phyloP scores from a whole-genome alignment of 495 filamentous ascomycete genomes.

The Aspergillus hancockii region DNA sequence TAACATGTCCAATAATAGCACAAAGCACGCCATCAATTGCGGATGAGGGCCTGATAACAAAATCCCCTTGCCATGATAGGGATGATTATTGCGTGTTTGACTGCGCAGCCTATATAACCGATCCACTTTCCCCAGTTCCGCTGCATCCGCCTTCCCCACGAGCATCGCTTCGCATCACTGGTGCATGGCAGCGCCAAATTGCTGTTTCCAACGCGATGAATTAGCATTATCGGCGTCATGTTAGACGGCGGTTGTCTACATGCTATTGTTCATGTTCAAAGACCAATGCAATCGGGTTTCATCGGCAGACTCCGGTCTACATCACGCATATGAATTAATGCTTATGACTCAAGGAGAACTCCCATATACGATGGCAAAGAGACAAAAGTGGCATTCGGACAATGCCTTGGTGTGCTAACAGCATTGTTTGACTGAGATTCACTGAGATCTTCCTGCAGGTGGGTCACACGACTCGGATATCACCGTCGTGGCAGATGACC shows the following conservation, averaged over 20 bases:
- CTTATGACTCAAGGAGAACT: background rate
- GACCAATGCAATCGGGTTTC: background rate
- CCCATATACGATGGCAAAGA: background rate
- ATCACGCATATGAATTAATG: background rate
- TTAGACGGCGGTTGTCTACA: background rate
- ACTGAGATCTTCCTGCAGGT: background rate
- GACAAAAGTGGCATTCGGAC: background rate
- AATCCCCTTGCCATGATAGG: background rate
- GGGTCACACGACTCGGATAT: background rate
- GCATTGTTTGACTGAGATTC: background rate
- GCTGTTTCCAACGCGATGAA: background rate
- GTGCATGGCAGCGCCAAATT: background rate
- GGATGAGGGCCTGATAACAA: background rate
- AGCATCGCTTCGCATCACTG: background rate
- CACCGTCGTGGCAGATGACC: background rate
- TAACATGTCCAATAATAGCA: background rate
- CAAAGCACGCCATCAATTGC: background rate
- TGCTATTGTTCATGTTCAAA: background rate
- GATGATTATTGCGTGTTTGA: background rate
- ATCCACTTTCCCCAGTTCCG: constrained; percentile 10
- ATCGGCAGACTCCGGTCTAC: background rate
- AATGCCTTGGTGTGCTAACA: background rate
- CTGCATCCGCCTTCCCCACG: background rate
- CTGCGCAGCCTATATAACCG: background rate
- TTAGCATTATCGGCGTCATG: background rate